Conservation (phyloP, 768 basidiomycete species). For the Candolleomyces aberdarensis region DNA sequence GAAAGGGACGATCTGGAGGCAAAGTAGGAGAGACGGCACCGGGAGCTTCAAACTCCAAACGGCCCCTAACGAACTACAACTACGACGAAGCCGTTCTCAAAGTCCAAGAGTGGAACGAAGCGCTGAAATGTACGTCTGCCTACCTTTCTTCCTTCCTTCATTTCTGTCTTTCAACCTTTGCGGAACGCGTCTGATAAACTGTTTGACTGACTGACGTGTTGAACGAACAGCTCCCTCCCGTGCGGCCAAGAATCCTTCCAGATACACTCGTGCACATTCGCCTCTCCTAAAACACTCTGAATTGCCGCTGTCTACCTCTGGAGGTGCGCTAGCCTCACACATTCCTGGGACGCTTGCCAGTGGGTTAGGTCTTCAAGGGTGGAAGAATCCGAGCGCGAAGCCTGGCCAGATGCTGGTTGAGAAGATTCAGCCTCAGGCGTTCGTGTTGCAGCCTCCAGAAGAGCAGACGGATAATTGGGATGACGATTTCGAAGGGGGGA, state of each 20-base stretch:
- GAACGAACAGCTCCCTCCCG: slow-evolving; percentile 59
- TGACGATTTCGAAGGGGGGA: slow-evolving; percentile 94
- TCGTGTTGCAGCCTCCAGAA: slow-evolving; percentile 70
- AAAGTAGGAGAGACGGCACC: slow-evolving; percentile 30
- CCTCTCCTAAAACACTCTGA: slow-evolving; percentile 43
- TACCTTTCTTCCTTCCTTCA: slow-evolving; percentile 3
- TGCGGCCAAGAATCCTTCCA: slow-evolving; percentile 63
- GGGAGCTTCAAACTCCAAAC: slow-evolving; percentile 12
- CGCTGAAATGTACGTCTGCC: slow-evolving; percentile 69
- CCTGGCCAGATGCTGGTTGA: slow-evolving; percentile 38
- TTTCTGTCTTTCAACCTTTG: too few relatives aligned
- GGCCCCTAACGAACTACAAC: slow-evolving; percentile 72
- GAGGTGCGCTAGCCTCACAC: slow-evolving; percentile 24
- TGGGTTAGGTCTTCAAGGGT: slow-evolving; percentile 16
- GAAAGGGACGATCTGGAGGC: slow-evolving; percentile 31
- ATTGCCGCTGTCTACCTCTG: slow-evolving; percentile 27
- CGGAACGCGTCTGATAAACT: slow-evolving; percentile 2
- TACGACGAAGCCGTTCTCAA: slow-evolving; percentile 92
- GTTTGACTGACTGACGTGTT: slow-evolving; percentile 1
- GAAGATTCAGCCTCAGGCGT: slow-evolving; percentile 61
- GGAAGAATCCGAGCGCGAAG: slow-evolving; percentile 36
- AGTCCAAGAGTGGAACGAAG: slow-evolving; percentile 99
- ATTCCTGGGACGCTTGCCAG: slow-evolving; percentile 19
- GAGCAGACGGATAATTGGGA: slow-evolving; percentile 97
- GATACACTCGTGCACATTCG: slow-evolving; percentile 43